Percentiles rank a stretch among this genome's conserved stretches.
These are phyloP conservation scores for Taphrina deformans DNA, from an alignment of 1,139 yeast genomes.

Conservation along the genomic window DNA sequence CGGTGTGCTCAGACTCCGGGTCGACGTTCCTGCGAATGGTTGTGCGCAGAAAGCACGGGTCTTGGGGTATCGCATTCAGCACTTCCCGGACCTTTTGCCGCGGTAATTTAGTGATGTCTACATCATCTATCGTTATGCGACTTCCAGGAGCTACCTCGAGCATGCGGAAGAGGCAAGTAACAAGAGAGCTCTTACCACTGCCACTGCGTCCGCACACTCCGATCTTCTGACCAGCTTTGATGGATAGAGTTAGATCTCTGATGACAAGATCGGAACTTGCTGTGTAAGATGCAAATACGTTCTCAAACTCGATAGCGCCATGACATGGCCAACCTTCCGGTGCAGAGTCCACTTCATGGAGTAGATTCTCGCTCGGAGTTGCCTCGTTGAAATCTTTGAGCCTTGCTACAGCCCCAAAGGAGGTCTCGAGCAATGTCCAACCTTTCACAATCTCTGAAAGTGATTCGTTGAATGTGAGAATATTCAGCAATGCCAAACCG, in stretches of 20 bases:
- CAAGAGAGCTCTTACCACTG: conserved; percentile 92
- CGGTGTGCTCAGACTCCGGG: conserved; percentile 69
- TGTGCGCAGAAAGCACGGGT: conserved; percentile 94
- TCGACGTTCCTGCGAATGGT: conserved; percentile 84
- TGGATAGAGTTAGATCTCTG: conserved; percentile 76
- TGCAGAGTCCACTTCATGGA: conserved; percentile 54
- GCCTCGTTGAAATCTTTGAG: conserved; percentile 68
- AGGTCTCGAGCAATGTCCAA: conserved; percentile 70
- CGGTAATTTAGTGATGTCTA: conserved; percentile 72
- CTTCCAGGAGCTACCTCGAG: conserved; percentile 76
- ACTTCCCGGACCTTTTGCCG: conserved; percentile 78
- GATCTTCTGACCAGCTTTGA: conserved; percentile 73
- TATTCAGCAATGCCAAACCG: conserved; percentile 66
- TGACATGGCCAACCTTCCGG: conserved; percentile 79
- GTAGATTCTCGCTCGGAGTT: conserved; percentile 64
- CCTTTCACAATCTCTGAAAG: conserved; percentile 48
- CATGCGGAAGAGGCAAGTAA: conserved; percentile 83
- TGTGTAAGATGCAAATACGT: conserved; percentile 81
- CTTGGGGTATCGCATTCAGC: conserved; percentile 92
- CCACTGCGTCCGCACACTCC: conserved; percentile 98
- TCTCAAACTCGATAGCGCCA: conserved; percentile 74
- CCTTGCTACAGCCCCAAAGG: conserved; percentile 81
- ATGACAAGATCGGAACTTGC: conserved; percentile 86
- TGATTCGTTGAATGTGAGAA: conserved; percentile 33
- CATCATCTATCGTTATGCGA: conserved; percentile 66